A percentile compares a stretch with the other conserved stretches of the same genome.
phyloP scores from a whole-genome alignment of 306 rosid species.

The Ochetophila trinervis region DNA sequence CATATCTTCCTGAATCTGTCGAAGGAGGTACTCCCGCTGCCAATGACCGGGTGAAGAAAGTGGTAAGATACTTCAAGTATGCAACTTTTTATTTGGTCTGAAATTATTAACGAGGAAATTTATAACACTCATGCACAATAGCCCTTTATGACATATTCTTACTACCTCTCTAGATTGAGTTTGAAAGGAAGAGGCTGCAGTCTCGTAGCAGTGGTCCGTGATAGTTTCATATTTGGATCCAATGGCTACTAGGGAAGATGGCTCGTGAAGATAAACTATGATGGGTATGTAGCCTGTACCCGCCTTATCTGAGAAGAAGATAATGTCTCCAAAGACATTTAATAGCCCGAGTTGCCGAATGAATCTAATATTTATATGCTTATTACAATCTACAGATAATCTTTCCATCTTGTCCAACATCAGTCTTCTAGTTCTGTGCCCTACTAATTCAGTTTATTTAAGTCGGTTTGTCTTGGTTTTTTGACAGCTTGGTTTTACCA shows the following conservation, averaged over 20 bases:
- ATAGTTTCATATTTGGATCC: slow-evolving; percentile 29
- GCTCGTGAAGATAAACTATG: slow-evolving; percentile 24
- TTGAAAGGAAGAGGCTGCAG: slow-evolving; percentile 85
- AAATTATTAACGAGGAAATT: not conserved
- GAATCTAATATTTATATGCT: slow-evolving; percentile 23
- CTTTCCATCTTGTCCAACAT: slow-evolving; percentile 12
- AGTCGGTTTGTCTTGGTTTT: slow-evolving; percentile 33
- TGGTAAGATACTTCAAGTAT: slow-evolving; percentile 50
- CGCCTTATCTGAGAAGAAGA: slow-evolving; percentile 28
- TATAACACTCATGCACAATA: not conserved
- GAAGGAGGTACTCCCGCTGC: slow-evolving; percentile 97
- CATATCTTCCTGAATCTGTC: slow-evolving; percentile 87
- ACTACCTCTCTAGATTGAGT: slow-evolving; percentile 54
- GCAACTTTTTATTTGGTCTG: slow-evolving; percentile 1
- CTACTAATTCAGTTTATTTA: slow-evolving; percentile 35
- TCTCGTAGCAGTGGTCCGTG: slow-evolving; percentile 59
- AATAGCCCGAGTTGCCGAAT: slow-evolving; percentile 38
- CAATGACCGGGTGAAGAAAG: slow-evolving; percentile 95
- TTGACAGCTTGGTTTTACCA: slow-evolving; percentile 18
- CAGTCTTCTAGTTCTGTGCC: slow-evolving; percentile 26
- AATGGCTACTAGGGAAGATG: slow-evolving; percentile 23
- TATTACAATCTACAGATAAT: slow-evolving; percentile 14
- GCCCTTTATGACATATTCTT: slow-evolving; percentile 7
- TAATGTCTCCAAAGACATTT: slow-evolving; percentile 29
- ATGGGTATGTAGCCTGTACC: slow-evolving; percentile 37